Percentiles rank a stretch among this genome's conserved stretches.
Conservation (phyloP, 257 asterid species). For the Solanum paucissectum region DNA sequence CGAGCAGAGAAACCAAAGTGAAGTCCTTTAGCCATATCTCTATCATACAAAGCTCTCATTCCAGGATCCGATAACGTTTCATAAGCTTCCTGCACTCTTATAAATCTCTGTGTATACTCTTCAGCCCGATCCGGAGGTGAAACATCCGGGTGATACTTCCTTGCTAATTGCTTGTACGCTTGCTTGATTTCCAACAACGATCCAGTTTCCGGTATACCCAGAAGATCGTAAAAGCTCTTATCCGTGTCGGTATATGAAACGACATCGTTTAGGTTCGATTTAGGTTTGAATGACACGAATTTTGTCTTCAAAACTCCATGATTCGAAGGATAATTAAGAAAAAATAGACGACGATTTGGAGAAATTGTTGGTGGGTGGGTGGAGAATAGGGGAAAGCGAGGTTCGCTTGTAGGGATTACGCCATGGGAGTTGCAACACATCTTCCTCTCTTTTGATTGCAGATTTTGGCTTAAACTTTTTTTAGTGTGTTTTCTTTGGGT, state of each 20-base stretch:
- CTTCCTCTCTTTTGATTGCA: background rate
- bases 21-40: conserved; percentile 39
- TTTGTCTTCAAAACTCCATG: background rate
- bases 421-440: background rate
- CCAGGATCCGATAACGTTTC: conserved; percentile 79
- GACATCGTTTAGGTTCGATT: background rate
- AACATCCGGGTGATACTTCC: conserved; percentile 92
- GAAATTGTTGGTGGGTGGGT: background rate
- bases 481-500: background rate
- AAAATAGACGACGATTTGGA: background rate
- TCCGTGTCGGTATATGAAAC: background rate
- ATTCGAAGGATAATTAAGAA: background rate
- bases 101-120: conserved; percentile 56
- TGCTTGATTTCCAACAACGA: conserved; percentile 57
- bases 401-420: background rate
- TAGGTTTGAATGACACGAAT: background rate
- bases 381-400: background rate
- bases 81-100: conserved; percentile 78
- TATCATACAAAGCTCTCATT: conserved; percentile 57
- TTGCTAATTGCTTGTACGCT: conserved; percentile 80
- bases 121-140: conserved; percentile 81
- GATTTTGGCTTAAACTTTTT: background rate
- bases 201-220: conserved; percentile 61
- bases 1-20: conserved; percentile 42
- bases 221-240: conserved; percentile 45